Conservation (phyloP, 176 grass and related monocot species). For the Chrysopogon serrulatus region DNA sequence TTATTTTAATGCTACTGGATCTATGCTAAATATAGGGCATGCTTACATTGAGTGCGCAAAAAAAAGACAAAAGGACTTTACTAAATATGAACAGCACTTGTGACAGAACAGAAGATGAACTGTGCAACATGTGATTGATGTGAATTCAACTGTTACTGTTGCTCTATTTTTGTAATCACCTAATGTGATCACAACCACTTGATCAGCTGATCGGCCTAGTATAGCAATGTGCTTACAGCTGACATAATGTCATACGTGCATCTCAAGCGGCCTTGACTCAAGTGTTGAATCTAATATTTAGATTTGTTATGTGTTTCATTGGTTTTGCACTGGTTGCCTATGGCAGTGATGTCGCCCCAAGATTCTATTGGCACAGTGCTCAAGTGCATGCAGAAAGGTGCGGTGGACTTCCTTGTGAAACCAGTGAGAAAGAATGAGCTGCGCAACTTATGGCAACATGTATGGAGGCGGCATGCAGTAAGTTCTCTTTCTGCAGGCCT, state of each 20-base stretch:
- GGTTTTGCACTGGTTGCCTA: constrained; percentile 9
- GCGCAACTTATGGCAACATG: constrained; percentile 96
- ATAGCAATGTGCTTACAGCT: background rate
- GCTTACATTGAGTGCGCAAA: background rate
- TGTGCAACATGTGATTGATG: background rate
- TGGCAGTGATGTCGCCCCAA: constrained; percentile 92
- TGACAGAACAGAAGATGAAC: background rate
- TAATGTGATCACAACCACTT: background rate
- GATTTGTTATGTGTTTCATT: background rate
- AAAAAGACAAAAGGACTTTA: background rate
- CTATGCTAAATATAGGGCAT: constrained; percentile 15
- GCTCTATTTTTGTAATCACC: background rate
- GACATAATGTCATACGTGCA: background rate
- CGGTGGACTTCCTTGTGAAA: constrained; percentile 92
- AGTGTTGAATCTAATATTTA: background rate
- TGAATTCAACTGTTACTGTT: background rate
- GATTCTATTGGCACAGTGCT: constrained; percentile 94
- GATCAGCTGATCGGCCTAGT: background rate
- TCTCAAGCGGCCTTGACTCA: background rate
- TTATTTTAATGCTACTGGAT: background rate
- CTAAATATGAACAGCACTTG: background rate
- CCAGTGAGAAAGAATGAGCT: constrained; percentile 92
- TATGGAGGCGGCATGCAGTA: constrained; percentile 97
- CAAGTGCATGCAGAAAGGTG: constrained; percentile 96
- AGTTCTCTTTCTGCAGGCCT: constrained; percentile 16